phyloP scores from a whole-genome alignment of 2,329 filamentous ascomycete genomes.

The Trichoderma cornu-damae region DNA sequence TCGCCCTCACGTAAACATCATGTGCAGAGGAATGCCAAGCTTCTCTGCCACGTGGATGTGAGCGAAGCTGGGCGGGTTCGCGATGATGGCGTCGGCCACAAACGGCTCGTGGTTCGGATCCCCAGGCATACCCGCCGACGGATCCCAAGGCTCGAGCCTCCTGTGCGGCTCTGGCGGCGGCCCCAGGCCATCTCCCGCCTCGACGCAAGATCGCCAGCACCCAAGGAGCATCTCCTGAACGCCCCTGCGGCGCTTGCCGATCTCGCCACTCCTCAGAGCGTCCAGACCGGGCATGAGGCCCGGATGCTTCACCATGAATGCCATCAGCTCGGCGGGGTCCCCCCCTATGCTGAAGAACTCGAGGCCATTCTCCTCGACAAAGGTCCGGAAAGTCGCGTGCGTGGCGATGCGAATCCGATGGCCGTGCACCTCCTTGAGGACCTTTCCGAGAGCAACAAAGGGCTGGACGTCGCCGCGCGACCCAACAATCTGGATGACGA shows the following conservation, averaged over 20 bases:
- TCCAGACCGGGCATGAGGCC: constrained; percentile 80
- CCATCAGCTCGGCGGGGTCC: constrained; percentile 71
- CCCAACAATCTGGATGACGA: constrained; percentile 71
- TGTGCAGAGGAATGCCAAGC: constrained; percentile 66
- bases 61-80: constrained; percentile 72
- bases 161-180: constrained; percentile 44
- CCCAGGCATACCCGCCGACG: constrained; percentile 33
- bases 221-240: constrained; percentile 77
- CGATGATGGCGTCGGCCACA: constrained; percentile 76
- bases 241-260: constrained; percentile 66
- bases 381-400: constrained; percentile 61
- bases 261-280: constrained; percentile 68
- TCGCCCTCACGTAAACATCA: constrained; percentile 77
- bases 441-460: constrained; percentile 64
- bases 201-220: constrained; percentile 81
- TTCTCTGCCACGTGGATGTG: constrained; percentile 73
- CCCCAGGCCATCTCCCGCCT: constrained; percentile 64
- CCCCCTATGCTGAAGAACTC: constrained; percentile 76
- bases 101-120: constrained; percentile 56
- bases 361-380: constrained; percentile 64
- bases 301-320: constrained; percentile 88
- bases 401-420: constrained; percentile 72
- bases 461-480: constrained; percentile 72
- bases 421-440: constrained; percentile 58
- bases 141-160: constrained; percentile 43